Evolutionary conservation across 1,284 basidiomycete genomes (phyloP).

Genomic region (Trichosporon sp.): DNA sequence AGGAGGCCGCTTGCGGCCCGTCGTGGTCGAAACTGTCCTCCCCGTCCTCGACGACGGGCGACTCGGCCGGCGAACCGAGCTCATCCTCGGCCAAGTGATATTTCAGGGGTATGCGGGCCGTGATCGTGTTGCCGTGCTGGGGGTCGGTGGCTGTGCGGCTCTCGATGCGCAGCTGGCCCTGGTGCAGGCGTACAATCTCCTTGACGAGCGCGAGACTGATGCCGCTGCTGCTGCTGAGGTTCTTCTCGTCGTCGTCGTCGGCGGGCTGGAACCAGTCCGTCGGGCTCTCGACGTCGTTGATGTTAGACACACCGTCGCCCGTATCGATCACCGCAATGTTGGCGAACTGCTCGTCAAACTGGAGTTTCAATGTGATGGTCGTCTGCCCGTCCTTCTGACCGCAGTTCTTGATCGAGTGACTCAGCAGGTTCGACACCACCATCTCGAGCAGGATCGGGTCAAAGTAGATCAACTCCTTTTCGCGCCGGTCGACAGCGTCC

Average conservation of each 20-base stretch:
- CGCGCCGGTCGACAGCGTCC: conserved; percentile 21
- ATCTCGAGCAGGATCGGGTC: conserved; percentile 57
- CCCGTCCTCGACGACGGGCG: neutral
- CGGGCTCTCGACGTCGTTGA: conserved; percentile 35
- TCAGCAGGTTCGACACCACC: conserved; percentile 51
- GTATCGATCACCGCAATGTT: conserved; percentile 54
- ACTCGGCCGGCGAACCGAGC: conserved; percentile 2
- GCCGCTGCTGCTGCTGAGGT: conserved; percentile 26
- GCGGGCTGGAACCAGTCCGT: conserved; percentile 46
- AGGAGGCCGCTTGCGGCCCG: neutral
- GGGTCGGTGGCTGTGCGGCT: neutral
- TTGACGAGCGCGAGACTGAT: conserved; percentile 40
- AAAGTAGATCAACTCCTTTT: conserved; percentile 46
- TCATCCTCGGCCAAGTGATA: neutral
- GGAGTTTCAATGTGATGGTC: conserved; percentile 42
- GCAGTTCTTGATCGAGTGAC: conserved; percentile 55
- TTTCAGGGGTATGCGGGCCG: conserved; percentile 31
- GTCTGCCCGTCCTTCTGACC: conserved; percentile 46
- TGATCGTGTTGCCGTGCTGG: conserved; percentile 24
- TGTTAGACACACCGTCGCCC: conserved; percentile 53
- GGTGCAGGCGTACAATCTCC: conserved; percentile 57
- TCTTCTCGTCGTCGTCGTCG: conserved; percentile 33
- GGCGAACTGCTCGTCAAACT: conserved; percentile 37
- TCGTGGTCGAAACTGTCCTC: neutral
- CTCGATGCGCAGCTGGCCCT: conserved; percentile 52